Evolutionary conservation across 768 basidiomycete species (phyloP), one percentile per base, ranked within the genome.

Genomic region (Suillus occidentalis): DNA sequence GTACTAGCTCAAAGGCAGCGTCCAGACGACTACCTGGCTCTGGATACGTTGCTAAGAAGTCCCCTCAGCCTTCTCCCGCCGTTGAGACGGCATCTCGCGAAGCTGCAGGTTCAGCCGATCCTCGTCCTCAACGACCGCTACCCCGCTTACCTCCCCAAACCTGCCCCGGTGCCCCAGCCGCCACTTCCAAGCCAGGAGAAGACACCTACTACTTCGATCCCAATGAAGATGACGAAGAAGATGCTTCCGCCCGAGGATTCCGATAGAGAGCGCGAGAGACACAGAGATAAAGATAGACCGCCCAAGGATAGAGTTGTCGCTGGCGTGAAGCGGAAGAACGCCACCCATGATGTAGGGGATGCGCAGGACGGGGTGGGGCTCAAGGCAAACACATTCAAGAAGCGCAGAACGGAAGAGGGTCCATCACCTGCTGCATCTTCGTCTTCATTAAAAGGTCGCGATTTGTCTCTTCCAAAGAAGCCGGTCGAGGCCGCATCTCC

Each of bases 1-100:
- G 56, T 40, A 28, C 57, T 8, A 37, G 67, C n/a, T 70, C 80
- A 50, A 62, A 69, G 10, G 57, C 70, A 7, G 63, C 70, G 2
- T 65, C 71, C 10, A 75, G 80, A 57, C 79, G 81, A 40, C 63
- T 76, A 14, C 85, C 85, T 36, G 85, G 85, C 0, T 85, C 85
- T 5, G 84, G 84, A 4, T 84, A 78, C 68, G 79, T 77, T 64
- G 76, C 73, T 7, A 79, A 79, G 34, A 76, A 76, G n/a, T 68
- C 73, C 0, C 71, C 75, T 50, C 76, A 68, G 49, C 56, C 70
- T 8, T 65, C 73, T 20, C 0, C 65, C 1, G 59, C 71, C 57
- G 22, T 63, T 18, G 62, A 42, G 49, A 18, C n/a, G 25, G 42
- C 65, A n/a, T 65, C 69, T 20, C 64, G 67, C 18, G 80, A 70